Base-by-base conservation (phyloP, 2,329 filamentous ascomycete species). In the Hirsutella rhossiliensis region DNA sequence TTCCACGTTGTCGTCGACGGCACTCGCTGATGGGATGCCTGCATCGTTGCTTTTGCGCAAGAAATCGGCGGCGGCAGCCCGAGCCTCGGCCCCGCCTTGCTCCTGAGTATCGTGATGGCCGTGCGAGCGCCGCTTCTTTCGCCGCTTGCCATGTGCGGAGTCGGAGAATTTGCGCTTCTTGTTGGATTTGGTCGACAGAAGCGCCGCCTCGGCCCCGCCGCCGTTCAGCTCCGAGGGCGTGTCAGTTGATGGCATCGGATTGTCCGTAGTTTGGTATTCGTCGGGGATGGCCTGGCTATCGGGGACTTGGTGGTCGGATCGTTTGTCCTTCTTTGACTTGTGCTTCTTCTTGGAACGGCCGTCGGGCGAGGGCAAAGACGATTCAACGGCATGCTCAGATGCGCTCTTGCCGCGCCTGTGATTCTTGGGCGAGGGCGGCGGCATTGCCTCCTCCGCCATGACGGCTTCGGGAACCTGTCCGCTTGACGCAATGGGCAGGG, bases 161-260 rank as follows among this genome's bases (percentile, higher is more conserved):
- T 57, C 54, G 5, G 57, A 55, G 1, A 53, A 44, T 45, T 57
- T 62, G 50, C 62, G 59, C 47, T 63, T 64, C 49, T 59, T 57
- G 46, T 58, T 63, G 15, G 52, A 43, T 17, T 57, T 54, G 3
- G 52, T 46, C 20, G 54, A 50, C 34, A 52, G 45, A 27, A 48
- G 40, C 3, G 43, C 42, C 4, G 42, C 43, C 23, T 53, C 54
- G 11, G 7, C 37, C 18, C 57, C 53, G 32, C 20, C 37, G 42
- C 32, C 45, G 17, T 28, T 46, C 40, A 19, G 40, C 42, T 43
- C 43, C 29, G 9, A 41, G 3, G 41, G 20, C 27, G 44, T 34
- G 32, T 46, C 52, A 15, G 23, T 46, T 46, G 31, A 42, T 32
- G 2, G 19, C 17, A 39, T n/a, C n/a, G n/a, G n/a, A n/a, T n/a